phyloP scores from a whole-genome alignment of 2,329 filamentous ascomycete genomes.

The Fusarium luffae region DNA sequence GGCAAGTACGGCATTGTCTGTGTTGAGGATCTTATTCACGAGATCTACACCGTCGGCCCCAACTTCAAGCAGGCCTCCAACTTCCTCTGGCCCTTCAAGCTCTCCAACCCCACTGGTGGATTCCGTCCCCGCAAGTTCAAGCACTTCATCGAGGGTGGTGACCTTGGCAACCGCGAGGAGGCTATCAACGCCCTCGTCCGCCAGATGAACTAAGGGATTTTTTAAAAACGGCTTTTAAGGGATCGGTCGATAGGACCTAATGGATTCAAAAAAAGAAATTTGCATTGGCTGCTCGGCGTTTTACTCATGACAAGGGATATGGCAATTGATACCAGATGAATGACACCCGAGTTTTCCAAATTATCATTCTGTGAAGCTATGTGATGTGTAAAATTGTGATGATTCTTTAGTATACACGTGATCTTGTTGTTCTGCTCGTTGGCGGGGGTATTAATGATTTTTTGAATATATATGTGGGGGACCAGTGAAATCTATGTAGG shows the following conservation, averaged over 20 bases:
- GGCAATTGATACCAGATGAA: conserved; percentile 57
- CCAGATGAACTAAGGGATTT: conserved; percentile 88
- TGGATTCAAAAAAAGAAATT: conserved; percentile 47
- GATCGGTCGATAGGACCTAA: conserved; percentile 45
- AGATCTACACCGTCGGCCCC: conserved; percentile 98
- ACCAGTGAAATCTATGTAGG: conserved; percentile 17
- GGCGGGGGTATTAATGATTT: conserved; percentile 38
- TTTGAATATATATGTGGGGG: conserved; percentile 16
- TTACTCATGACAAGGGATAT: conserved; percentile 53
- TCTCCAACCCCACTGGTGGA: conserved; percentile 96
- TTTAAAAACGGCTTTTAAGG: conserved; percentile 39
- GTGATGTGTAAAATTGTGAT: background rate
- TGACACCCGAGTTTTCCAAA: conserved; percentile 54
- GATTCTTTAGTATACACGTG: background rate
- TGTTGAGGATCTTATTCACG: conserved; percentile 99
- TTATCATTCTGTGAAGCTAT: conserved; percentile 32
- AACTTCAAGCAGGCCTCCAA: conserved; percentile 99
- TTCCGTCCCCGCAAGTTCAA: conserved; percentile 98
- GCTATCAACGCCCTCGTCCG: conserved; percentile 96
- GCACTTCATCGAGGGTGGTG: conserved; percentile 98
- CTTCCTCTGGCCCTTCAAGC: conserved; percentile 99
- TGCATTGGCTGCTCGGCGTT: conserved; percentile 56
- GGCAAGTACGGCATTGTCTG: conserved; percentile 99
- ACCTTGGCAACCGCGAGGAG: conserved; percentile 98
- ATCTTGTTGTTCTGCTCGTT: background rate